Conservation (phyloP, 2,329 filamentous ascomycete genomes). For the Torrubiella hemipterigena region DNA sequence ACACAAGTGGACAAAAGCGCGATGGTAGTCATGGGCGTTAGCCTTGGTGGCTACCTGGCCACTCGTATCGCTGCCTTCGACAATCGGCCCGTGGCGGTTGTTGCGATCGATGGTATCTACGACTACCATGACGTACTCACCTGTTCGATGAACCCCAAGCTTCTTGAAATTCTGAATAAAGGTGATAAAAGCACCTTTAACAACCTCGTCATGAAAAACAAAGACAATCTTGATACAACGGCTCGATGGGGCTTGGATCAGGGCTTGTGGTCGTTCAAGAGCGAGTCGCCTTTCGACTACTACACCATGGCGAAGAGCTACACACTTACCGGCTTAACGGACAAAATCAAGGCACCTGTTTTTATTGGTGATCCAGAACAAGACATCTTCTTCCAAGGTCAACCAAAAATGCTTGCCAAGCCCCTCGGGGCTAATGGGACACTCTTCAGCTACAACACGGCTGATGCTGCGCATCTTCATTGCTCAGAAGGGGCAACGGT, state of each 20-base stretch:
- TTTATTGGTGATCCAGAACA: background rate
- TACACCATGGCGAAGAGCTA: slow-evolving; percentile 4
- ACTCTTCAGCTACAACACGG: background rate
- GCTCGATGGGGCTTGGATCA: slow-evolving; percentile 4
- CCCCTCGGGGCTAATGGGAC: background rate
- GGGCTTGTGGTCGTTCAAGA: slow-evolving; percentile 4
- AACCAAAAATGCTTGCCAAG: background rate
- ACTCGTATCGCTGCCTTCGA: slow-evolving; percentile 30
- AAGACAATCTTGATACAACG: background rate
- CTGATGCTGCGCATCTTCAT: background rate
- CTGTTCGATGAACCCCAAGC: background rate
- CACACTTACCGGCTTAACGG: background rate
- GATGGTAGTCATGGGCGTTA: slow-evolving; percentile 26
- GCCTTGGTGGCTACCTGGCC: slow-evolving; percentile 27
- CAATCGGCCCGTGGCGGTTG: slow-evolving; percentile 22
- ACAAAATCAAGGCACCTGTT: slow-evolving; percentile 1
- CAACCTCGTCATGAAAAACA: background rate
- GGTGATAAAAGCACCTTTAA: slow-evolving; percentile 6
- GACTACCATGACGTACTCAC: slow-evolving; percentile 7
- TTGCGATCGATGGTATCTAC: slow-evolving; percentile 22
- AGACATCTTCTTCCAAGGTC: background rate
- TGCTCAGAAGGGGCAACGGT: no score
- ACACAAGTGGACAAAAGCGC: slow-evolving; percentile 12
- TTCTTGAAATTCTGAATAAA: slow-evolving; percentile 3
- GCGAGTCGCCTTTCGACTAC: slow-evolving; percentile 4